Evolutionary conservation across 2,329 filamentous ascomycete genomes (phyloP).

Genomic region (Trichoderma harzianum): DNA sequence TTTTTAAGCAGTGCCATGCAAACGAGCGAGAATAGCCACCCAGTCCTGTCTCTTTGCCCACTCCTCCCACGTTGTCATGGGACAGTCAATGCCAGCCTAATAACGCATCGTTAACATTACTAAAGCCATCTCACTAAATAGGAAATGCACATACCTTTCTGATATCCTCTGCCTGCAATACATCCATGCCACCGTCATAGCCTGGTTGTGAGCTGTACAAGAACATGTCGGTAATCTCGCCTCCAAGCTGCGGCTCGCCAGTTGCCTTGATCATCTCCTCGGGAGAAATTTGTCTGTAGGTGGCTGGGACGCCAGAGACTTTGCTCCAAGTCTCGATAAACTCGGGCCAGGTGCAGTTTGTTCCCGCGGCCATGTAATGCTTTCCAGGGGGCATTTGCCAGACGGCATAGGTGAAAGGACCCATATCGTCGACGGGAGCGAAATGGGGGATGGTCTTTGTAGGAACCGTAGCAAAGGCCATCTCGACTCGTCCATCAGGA

Average conservation of each 20-base stretch:
- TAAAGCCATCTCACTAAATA: not conserved
- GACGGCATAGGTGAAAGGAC: conserved; percentile 47
- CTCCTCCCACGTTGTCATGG: conserved; percentile 39
- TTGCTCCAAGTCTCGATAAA: conserved; percentile 42
- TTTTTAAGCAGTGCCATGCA: not conserved
- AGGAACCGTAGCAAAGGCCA: conserved; percentile 44
- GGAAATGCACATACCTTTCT: conserved; percentile 34
- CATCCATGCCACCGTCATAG: conserved; percentile 45
- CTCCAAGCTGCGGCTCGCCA: conserved; percentile 40
- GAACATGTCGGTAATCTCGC: conserved; percentile 47
- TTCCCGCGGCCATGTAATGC: conserved; percentile 47
- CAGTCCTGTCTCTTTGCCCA: conserved; percentile 38
- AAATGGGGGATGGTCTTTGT: conserved; percentile 42
- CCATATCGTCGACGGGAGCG: conserved; percentile 45
- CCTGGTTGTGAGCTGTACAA: conserved; percentile 45
- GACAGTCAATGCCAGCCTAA: conserved; percentile 44
- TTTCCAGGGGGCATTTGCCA: conserved; percentile 48
- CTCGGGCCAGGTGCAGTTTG: conserved; percentile 45
- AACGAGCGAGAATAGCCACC: conserved; percentile 22
- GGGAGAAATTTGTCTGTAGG: conserved; percentile 39
- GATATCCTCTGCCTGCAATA: conserved; percentile 44
- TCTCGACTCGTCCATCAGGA: conserved; percentile 42
- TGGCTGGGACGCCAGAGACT: conserved; percentile 32
- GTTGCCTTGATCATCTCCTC: conserved; percentile 40
- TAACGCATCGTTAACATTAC: not conserved